A percentile compares a stretch with the other conserved stretches of the same genome.
phyloP scores from a whole-genome alignment of 345 rosid genomes.

The Hirschfeldia incana region DNA sequence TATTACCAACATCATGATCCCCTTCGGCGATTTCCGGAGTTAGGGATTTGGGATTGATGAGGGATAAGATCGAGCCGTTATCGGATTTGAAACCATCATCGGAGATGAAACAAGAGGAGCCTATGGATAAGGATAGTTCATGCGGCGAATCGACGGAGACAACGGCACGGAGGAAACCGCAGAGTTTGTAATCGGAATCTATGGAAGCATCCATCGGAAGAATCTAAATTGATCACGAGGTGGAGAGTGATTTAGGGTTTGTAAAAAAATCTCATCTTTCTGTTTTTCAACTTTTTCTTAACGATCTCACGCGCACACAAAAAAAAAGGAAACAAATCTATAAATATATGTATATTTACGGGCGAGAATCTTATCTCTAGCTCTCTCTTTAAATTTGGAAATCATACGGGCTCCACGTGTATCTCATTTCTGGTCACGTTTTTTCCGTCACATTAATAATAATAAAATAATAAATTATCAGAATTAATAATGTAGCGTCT shows the following conservation, averaged over 20 bases:
- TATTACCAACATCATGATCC: slow-evolving; percentile 9
- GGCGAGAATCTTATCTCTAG: not conserved
- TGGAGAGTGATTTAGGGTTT: not conserved
- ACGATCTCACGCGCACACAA: not conserved
- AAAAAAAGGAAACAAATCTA: not conserved
- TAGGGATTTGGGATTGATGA: slow-evolving; percentile 15
- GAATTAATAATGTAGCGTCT: slow-evolving; percentile 23
- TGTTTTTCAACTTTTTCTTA: not conserved
- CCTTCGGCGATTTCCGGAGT: not conserved
- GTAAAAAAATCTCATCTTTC: not conserved
- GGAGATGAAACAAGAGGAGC: slow-evolving; percentile 53
- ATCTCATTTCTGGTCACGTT: no score
- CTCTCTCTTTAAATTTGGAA: no score
- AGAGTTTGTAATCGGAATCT: slow-evolving; percentile 54
- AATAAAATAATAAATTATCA: no score
- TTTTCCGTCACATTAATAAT: no score
- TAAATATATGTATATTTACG: not conserved
- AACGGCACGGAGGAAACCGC: slow-evolving; percentile 73
- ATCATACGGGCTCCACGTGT: no score
- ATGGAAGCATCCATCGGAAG: slow-evolving; percentile 30
- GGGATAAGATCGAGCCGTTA: slow-evolving; percentile 45
- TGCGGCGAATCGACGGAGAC: slow-evolving; percentile 41
- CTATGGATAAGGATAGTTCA: slow-evolving; percentile 30
- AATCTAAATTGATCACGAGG: not conserved
- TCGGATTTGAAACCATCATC: slow-evolving; percentile 54